Conservation (phyloP, 2,329 filamentous ascomycete species). For the Microascus cirrosus region DNA sequence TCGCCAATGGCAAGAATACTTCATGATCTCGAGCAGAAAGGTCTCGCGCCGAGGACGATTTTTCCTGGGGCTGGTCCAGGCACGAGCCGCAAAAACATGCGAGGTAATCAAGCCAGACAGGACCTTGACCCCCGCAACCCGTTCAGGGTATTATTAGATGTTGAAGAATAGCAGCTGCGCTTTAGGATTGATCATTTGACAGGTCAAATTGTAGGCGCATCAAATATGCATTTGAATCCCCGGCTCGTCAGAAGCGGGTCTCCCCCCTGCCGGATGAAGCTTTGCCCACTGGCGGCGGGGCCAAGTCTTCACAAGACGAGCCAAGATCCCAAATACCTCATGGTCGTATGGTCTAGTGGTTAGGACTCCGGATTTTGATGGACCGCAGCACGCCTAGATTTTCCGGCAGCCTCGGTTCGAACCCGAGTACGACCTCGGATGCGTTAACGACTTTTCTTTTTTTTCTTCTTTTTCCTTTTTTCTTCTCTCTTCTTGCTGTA, state of each 20-base stretch:
- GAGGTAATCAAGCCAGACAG: not conserved
- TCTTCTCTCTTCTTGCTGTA: not conserved
- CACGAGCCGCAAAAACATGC: not conserved
- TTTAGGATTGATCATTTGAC: not conserved
- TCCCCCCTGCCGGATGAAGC: not conserved
- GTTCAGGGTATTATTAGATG: not conserved
- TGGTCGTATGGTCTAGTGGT: constrained; percentile 2
- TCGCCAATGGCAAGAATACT: not conserved
- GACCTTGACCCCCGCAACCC: not conserved
- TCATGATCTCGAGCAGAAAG: not conserved
- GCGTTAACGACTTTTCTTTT: not conserved
- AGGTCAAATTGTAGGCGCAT: not conserved
- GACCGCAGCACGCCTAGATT: not conserved
- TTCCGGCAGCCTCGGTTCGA: not conserved
- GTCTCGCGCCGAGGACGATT: not conserved
- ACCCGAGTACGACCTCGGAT: not conserved
- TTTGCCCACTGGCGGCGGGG: not conserved
- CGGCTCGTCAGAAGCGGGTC: too few species aligned
- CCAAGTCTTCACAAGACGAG: not conserved
- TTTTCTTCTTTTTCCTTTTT: not conserved
- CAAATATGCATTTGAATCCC: not conserved
- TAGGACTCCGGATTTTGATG: constrained; percentile 4
- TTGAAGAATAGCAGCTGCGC: not conserved
- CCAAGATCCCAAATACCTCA: not conserved
- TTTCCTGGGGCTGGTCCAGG: not conserved